Evolutionary conservation across 225 moss, liverwort and hornwort species (phyloP).

Genomic region (Sphagnum tenellum): DNA sequence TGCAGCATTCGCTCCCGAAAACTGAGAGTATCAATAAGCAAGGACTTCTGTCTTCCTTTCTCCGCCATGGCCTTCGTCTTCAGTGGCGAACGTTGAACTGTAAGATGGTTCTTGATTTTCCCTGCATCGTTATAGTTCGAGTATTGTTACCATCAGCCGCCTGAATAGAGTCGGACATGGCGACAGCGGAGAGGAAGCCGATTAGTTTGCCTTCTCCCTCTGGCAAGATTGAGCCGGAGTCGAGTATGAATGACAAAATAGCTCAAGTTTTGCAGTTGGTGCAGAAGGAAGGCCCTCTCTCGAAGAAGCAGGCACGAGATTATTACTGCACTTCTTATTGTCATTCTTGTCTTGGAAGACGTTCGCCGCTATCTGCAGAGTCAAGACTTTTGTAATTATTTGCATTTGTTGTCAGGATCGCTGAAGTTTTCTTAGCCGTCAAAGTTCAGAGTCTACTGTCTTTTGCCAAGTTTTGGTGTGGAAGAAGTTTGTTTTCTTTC

Average conservation of each 20-base stretch:
- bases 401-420: neutral
- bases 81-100: too few species aligned
- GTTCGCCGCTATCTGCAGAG: neutral
- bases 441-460: neutral
- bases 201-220: conserved; percentile 7
- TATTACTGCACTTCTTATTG: conserved; percentile 2
- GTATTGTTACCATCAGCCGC: too few species aligned
- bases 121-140: too few species aligned
- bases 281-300: conserved; percentile 39
- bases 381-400: neutral
- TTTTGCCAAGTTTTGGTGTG: neutral
- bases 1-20: too few species aligned
- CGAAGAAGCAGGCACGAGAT: conserved; percentile 43
- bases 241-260: conserved; percentile 35
- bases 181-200: too few species aligned
- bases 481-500: neutral
- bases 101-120: too few species aligned
- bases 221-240: conserved; percentile 48
- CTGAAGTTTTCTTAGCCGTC: neutral
- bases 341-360: too few species aligned
- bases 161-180: too few species aligned
- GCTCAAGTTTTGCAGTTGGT: conserved; percentile 41
- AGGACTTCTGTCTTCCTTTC: too few species aligned
- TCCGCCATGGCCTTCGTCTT: too few species aligned
- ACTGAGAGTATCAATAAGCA: too few species aligned